A percentile compares a stretch with the other conserved stretches of the same genome.
Evolutionary conservation across 2,329 filamentous ascomycete species (phyloP).

Genomic region (Aureobasidium lini): DNA sequence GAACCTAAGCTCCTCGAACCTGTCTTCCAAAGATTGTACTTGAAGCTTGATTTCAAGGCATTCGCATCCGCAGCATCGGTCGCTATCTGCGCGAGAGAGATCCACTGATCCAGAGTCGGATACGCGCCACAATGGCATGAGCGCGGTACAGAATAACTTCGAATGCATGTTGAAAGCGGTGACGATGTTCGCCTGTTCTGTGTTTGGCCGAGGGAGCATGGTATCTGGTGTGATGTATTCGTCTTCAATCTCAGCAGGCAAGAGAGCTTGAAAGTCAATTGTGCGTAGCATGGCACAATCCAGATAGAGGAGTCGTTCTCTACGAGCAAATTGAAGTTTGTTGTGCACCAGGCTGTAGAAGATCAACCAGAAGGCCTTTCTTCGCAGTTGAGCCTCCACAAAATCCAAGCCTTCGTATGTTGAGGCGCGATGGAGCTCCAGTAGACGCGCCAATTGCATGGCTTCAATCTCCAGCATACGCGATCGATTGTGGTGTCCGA

Average conservation of each 20-base stretch:
- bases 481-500: background rate
- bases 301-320: background rate
- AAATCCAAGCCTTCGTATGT: background rate
- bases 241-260: background rate
- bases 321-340: background rate
- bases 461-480: background rate
- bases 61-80: background rate
- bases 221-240: background rate
- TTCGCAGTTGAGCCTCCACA: background rate
- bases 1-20: background rate
- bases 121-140: background rate
- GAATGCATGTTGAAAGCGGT: background rate
- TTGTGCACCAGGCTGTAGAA: background rate
- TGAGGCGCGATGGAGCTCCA: background rate
- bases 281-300: background rate
- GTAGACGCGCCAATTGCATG: background rate
- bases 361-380: conserved; percentile 4
- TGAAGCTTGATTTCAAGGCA: background rate
- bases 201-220: background rate
- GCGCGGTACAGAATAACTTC: background rate
- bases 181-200: background rate
- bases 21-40: background rate
- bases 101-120: too few species aligned
- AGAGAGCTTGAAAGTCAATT: background rate
- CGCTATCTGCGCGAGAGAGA: background rate